Base-by-base conservation (phyloP, 1,284 basidiomycete genomes). In the Trametes pubescens region DNA sequence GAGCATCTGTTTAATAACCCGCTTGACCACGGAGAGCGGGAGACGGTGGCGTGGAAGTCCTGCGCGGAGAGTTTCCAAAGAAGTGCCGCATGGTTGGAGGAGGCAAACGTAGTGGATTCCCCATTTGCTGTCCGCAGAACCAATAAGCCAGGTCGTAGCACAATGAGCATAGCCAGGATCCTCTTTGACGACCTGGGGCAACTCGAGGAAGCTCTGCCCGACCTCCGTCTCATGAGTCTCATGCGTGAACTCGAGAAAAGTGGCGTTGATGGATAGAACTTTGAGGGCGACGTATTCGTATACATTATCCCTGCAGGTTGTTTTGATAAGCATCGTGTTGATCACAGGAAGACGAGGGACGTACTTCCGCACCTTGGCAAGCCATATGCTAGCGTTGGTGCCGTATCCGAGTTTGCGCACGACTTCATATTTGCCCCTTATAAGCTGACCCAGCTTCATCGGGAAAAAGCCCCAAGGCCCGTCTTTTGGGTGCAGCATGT, bases 381-480 rank as follows among this genome's bases (percentile, higher is more conserved):
- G 51, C 51, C 51, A 51, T 6, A 51, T n/a, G n/a, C 18, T 51
- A 1, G 51, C n/a, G 51, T 35, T 2, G 24, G 32, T 32, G 8
- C 51, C 51, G 13, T 21, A 34, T 34, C 51, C 51, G 34, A 51
- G 51, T 26, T 51, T 51, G n/a, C 51, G 51, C 34, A 51, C 51
- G 14, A 51, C 11, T 10, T 35, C n/a, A 26, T 22, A 37, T 13
- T 37, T 37, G 51, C 16, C 11, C 24, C 10, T 26, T 8, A 29
- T 26, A 9, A 49, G n/a, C 26, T 32, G 47, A 8, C 34, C 51
- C 4, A 51, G 7, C 10, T 22, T 8, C 51, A 51, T 32, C 9
- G 47, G 47, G n/a, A 49, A 49, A 21, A 29, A 49, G 7, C 47
- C 47, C 6, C 18, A 49, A 2, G 51, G 51, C n/a, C 51, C 51